Evolutionary conservation across 805 yeast species (phyloP), one percentile per base, ranked within the genome.

Genomic region (Candida lessepsii): DNA sequence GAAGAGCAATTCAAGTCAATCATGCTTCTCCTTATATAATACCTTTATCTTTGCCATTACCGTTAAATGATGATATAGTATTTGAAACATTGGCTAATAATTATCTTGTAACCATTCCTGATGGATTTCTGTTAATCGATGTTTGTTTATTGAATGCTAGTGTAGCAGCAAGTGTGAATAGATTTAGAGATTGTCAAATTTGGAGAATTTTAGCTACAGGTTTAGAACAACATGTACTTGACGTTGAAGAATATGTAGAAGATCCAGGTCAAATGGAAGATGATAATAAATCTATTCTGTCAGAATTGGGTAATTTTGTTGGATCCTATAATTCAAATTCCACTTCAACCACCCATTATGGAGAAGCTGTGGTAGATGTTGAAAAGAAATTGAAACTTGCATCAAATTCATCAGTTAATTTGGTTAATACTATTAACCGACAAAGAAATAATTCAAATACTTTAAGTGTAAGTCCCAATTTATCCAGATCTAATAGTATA

Each of bases 131-230:
- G 19, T 61, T 80, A 11, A 53, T 67, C 10, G 80, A 80, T 32
- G 80, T 73, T 2, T 82, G 86, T 51, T 65, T 71, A 16, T 61
- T 70, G 49, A 84, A 84, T 52, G 75, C 86, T 0, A 60, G 67
- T 13, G 63, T 78, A 7, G 85, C 85, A 0, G 72, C 72, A 0
- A 64, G 70, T 33, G 83, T 71, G 1, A 67, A 70, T 13, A 58
- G 68, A 36, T 65, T 63, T 39, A 59, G 86, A 42, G 84, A 80
- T 40, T 67, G 81, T 39, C 86, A 80, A 51, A 71, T 78, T 0
- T 83, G 89, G 89, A 60, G 71, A 44, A 69, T 80, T 3, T 58
- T 82, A 4, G 74, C 75, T 10, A 75, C 73, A 24, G 63, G 79
- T 20, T 57, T 81, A 3, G 69, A 59, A 29, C 62, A 60, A 28